Evolutionary conservation across 257 asterid genomes (phyloP).

Genomic region (Primulina huaijiensis): DNA sequence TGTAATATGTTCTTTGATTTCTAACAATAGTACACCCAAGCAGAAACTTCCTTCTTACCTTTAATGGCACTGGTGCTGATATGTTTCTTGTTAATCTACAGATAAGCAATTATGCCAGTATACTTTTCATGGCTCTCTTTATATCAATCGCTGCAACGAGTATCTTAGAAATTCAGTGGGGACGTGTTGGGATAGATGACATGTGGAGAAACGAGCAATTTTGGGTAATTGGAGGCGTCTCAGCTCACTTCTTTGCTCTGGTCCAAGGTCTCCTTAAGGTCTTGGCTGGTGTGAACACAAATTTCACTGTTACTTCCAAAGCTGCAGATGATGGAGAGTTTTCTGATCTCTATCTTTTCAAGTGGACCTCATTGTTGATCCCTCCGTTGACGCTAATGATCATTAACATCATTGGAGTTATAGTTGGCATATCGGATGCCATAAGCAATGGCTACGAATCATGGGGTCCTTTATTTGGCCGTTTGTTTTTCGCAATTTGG

Average conservation of each 20-base stretch:
- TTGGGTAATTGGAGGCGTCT: conserved; percentile 60
- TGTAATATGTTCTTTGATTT: background rate
- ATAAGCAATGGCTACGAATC: conserved; percentile 52
- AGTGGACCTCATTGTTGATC: conserved; percentile 48
- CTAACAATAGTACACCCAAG: background rate
- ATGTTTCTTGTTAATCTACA: conserved; percentile 20
- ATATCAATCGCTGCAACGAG: conserved; percentile 51
- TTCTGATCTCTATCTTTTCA: conserved; percentile 47
- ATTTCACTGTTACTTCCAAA: conserved; percentile 52
- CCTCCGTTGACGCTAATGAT: conserved; percentile 48
- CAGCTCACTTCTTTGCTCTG: conserved; percentile 51
- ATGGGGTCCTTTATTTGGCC: conserved; percentile 56
- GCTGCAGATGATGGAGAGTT: conserved; percentile 52
- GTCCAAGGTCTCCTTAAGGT: conserved; percentile 58
- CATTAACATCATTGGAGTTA: conserved; percentile 43
- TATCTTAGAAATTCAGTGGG: conserved; percentile 57
- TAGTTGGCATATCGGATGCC: conserved; percentile 47
- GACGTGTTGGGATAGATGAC: conserved; percentile 49
- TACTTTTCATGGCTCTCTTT: conserved; percentile 50
- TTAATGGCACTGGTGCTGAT: background rate
- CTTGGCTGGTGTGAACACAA: conserved; percentile 46
- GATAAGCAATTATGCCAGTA: conserved; percentile 51
- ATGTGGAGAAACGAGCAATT: conserved; percentile 68
- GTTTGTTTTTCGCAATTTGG: conserved; percentile 49
- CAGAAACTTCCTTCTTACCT: background rate